phyloP scores from a whole-genome alignment of 192 early-diverging fungal species.

The Coemansia asiatica region DNA sequence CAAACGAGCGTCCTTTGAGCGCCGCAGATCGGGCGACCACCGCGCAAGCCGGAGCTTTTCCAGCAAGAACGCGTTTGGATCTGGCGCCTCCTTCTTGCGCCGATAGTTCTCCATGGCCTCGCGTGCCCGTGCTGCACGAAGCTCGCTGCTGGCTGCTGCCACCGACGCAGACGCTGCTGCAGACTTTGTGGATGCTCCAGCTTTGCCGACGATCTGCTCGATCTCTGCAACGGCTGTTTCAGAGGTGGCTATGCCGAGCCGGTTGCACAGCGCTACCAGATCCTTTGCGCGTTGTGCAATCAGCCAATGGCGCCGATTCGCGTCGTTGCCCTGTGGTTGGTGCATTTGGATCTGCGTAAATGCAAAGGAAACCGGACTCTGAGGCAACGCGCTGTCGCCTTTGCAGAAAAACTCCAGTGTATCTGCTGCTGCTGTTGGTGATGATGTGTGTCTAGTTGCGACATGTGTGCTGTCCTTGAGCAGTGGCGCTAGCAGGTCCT shows the following conservation, averaged over 20 bases:
- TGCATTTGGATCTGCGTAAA: conserved; percentile 15
- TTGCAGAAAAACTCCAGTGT: conserved; percentile 13
- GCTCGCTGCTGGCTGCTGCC: conserved; percentile 2
- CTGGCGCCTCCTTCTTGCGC: conserved; percentile 4
- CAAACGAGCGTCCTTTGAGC: conserved; percentile 10
- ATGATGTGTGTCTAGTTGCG: neutral
- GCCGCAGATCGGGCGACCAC: conserved; percentile 9
- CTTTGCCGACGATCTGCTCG: conserved; percentile 8
- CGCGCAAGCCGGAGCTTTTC: conserved; percentile 20
- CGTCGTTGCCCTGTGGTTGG: neutral
- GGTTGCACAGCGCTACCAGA: conserved; percentile 28
- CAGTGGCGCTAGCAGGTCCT: conserved; percentile 35
- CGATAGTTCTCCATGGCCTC: conserved; percentile 33
- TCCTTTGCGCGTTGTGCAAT: conserved; percentile 37
- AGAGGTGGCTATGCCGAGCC: conserved; percentile 9
- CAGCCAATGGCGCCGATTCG: neutral
- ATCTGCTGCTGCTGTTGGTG: conserved; percentile 1
- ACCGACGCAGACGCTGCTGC: neutral
- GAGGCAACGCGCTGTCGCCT: neutral
- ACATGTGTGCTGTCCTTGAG: conserved; percentile 6
- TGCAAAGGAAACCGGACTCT: conserved; percentile 16
- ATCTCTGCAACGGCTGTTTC: conserved; percentile 13
- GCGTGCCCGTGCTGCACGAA: conserved; percentile 35
- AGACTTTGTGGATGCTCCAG: neutral
- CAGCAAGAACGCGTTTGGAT: conserved; percentile 16